Evolutionary conservation across 2,329 filamentous ascomycete species (phyloP), one percentile per base, ranked within the genome.

Genomic region (Sporothrix inflata): DNA sequence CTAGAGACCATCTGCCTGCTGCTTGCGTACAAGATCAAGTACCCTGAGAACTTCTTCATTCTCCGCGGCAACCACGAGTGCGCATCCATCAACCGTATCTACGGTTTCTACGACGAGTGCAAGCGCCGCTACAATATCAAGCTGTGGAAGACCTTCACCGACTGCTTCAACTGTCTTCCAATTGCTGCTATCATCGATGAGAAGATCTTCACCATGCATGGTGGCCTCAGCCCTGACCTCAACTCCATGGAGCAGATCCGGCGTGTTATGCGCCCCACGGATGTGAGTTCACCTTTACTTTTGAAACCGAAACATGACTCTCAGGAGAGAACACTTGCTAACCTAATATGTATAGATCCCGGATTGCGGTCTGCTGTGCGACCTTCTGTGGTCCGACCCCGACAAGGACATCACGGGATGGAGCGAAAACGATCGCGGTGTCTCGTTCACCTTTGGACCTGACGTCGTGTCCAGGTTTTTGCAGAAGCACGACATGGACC

Each of bases 141-240:
- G 89, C 88, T 98, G 74, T 98, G 95, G 95, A 99, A 99, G 89
- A 98, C 95, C 1, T 98, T 99, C 82, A 98, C 94, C 75, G 95
- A 99, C 83, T 98, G 94, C 88, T 99, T 99, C 90, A 99, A 99
- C 88, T 98, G 94, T 85, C 85, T 98, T 80, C 95, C 95, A 65
- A 98, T 99, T 82, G 96, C 95, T 73, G 95, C 96, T 77, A 99
- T 99, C 84, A 98, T 99, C 78, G 95, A 97, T 80, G 96, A 98
- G 87, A 99, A 98, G 91, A 99, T 99, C 81, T 98, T 99, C 87
- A 98, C 94, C 80, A 98, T 99, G 95, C 96, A 99, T 84, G 96
- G 96, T 81, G 96, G 96, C 80, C 85, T 99, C 79, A 98, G 94
- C 83, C 96, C 96, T 60, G 96, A 98, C 81, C 87, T 99, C 76